phyloP scores from a whole-genome alignment of 305 asterid species.

The Coffea humblotiana region DNA sequence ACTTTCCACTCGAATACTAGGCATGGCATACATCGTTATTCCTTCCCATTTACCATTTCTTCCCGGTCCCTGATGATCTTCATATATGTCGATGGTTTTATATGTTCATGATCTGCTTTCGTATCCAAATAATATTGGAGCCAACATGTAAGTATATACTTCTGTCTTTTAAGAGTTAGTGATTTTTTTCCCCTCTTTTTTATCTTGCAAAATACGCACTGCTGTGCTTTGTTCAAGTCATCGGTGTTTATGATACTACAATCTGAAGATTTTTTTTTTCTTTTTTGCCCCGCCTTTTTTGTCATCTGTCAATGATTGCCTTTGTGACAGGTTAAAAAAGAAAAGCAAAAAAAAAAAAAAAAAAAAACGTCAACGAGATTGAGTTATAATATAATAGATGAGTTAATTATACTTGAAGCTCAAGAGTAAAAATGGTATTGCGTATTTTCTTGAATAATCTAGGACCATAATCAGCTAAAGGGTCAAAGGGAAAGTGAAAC shows the following conservation, averaged over 20 bases:
- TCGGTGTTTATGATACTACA: not conserved
- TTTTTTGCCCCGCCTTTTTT: not conserved
- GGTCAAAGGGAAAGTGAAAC: too few relatives aligned
- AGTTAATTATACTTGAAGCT: too few relatives aligned
- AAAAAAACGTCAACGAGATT: too few relatives aligned
- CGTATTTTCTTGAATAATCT: too few relatives aligned
- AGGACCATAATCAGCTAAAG: too few relatives aligned
- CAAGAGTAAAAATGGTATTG: too few relatives aligned
- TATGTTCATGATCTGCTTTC: not conserved
- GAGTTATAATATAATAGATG: too few relatives aligned
- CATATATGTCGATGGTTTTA: too few relatives aligned
- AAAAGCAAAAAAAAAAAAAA: too few relatives aligned
- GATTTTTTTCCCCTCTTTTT: not conserved
- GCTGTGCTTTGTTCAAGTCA: not conserved
- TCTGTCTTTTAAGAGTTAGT: not conserved
- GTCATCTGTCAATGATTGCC: too few relatives aligned
- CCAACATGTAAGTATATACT: not conserved
- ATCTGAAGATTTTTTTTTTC: not conserved
- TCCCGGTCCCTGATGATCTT: not conserved
- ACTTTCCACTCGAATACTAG: not conserved
- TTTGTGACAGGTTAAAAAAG: too few relatives aligned
- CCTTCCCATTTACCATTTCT: not conserved
- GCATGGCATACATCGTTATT: not conserved
- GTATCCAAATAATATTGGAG: conserved; percentile 7
- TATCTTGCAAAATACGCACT: not conserved